A percentile compares a stretch with the other conserved stretches of the same genome.
Conservation (phyloP, 495 filamentous ascomycete species). For the Saxophila tyrrhenica region DNA sequence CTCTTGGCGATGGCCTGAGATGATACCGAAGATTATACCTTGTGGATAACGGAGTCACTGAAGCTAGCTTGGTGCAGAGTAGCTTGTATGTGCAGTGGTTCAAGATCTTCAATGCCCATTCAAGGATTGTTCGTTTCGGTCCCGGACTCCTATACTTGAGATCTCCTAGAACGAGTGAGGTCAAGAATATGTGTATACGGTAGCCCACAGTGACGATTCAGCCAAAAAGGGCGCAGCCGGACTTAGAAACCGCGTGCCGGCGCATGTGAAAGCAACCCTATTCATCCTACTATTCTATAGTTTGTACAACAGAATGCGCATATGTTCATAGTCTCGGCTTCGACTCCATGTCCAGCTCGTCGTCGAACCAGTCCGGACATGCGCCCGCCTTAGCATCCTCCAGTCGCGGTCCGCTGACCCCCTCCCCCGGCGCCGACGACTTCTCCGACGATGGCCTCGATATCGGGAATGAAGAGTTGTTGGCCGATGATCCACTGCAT, state of each 20-base stretch:
- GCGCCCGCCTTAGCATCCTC: conserved; percentile 27
- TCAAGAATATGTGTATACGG: not conserved
- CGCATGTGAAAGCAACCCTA: not conserved
- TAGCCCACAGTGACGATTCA: not conserved
- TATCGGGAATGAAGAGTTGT: conserved; percentile 24
- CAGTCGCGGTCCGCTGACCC: conserved; percentile 20
- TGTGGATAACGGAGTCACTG: no score
- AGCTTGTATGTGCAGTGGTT: no score
- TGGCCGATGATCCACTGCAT: conserved; percentile 26
- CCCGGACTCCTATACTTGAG: no score
- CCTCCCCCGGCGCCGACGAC: conserved; percentile 23
- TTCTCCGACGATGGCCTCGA: conserved; percentile 25
- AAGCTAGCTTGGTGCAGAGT: no score
- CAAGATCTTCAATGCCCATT: no score
- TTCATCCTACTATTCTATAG: not conserved
- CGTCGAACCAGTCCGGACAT: conserved; percentile 23
- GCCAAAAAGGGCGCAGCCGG: not conserved
- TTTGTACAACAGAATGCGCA: not conserved
- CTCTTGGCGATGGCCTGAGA: no score
- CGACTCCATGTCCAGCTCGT: conserved; percentile 29
- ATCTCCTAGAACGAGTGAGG: no score
- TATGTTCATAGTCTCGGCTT: not conserved
- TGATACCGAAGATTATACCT: no score
- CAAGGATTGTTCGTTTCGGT: no score
- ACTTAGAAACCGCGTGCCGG: not conserved